A percentile compares a stretch with the other conserved stretches of the same genome.
phyloP scores from a whole-genome alignment of 306 rosid genomes.

The Medicago arabica region DNA sequence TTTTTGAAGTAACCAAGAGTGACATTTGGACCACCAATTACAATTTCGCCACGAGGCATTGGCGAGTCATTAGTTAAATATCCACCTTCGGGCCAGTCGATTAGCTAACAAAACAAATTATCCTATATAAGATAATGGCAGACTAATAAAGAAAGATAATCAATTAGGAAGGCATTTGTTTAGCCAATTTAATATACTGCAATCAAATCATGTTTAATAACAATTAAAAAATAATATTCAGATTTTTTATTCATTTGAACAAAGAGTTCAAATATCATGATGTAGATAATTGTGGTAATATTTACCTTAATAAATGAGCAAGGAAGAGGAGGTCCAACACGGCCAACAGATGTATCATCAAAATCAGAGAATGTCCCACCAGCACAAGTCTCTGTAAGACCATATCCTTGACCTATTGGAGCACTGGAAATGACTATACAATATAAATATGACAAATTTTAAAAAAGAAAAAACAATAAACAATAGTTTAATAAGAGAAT shows the following conservation, averaged over 20 bases:
- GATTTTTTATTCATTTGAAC: neutral
- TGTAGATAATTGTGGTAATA: neutral
- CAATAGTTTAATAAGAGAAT: neutral
- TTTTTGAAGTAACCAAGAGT: constrained; percentile 95
- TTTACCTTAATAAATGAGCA: constrained; percentile 87
- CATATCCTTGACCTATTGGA: constrained; percentile 97
- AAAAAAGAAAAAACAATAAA: constrained; percentile 10
- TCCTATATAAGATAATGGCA: constrained; percentile 21
- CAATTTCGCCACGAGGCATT: constrained; percentile 93
- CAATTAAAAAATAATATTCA: neutral
- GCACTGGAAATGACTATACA: constrained; percentile 62
- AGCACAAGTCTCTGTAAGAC: constrained; percentile 97
- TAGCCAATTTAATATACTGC: neutral
- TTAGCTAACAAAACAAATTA: constrained; percentile 58
- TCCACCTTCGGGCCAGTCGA: constrained; percentile 97
- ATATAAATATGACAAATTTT: constrained; percentile 33
- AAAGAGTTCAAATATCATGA: neutral
- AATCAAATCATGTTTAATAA: neutral
- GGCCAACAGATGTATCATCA: constrained; percentile 89
- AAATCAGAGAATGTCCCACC: constrained; percentile 95
- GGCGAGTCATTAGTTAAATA: constrained; percentile 73
- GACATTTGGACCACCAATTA: constrained; percentile 93
- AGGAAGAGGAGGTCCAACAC: constrained; percentile 98
- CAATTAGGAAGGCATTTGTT: neutral
- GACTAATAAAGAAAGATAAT: neutral